Percentiles rank a stretch among this genome's conserved stretches.
These are phyloP conservation scores for Phytophthora capsici DNA, from an alignment of 352 stramenopile species.

Conservation along the genomic window DNA sequence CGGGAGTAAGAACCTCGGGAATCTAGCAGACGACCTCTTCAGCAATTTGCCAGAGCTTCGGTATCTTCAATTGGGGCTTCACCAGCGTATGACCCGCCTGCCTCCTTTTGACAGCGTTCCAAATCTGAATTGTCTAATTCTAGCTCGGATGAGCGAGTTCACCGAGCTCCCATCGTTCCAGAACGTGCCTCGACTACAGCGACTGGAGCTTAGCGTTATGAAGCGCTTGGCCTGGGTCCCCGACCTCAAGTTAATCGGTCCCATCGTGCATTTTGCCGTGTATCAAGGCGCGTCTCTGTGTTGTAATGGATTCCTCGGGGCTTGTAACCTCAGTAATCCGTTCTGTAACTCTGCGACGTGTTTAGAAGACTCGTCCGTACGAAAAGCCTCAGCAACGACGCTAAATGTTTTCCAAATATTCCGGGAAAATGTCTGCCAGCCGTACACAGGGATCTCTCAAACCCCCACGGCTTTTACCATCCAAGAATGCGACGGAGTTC, in stretches of 20 bases:
- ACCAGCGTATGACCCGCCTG: slow-evolving; percentile 30
- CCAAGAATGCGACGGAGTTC: slow-evolving; percentile 38
- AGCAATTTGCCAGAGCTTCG: slow-evolving; percentile 34
- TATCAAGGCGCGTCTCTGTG: slow-evolving; percentile 35
- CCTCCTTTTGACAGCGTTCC: slow-evolving; percentile 37
- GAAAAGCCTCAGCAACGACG: slow-evolving; percentile 19
- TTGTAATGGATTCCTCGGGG: slow-evolving; percentile 44
- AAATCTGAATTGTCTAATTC: slow-evolving; percentile 38
- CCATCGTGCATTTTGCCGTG: slow-evolving; percentile 34
- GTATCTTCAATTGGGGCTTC: slow-evolving; percentile 45
- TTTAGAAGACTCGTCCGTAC: slow-evolving; percentile 9
- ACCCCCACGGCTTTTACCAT: slow-evolving; percentile 27
- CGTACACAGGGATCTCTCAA: slow-evolving; percentile 26
- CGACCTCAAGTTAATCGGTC: slow-evolving; percentile 22
- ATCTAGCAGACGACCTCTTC: slow-evolving; percentile 41
- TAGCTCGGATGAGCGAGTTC: slow-evolving; percentile 33
- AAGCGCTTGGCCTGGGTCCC: slow-evolving; percentile 21
- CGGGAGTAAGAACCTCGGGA: slow-evolving; percentile 24
- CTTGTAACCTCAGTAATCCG: slow-evolving; percentile 33
- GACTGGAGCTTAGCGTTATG: slow-evolving; percentile 35
- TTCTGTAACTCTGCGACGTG: slow-evolving; percentile 24
- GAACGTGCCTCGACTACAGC: slow-evolving; percentile 17
- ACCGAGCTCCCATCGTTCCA: slow-evolving; percentile 38
- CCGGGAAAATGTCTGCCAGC: slow-evolving; percentile 27
- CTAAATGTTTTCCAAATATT: slow-evolving; percentile 22